Percentiles rank a stretch among this genome's conserved stretches.
Conservation (phyloP, 345 rosid species). For the Pugionium dolabratum region DNA sequence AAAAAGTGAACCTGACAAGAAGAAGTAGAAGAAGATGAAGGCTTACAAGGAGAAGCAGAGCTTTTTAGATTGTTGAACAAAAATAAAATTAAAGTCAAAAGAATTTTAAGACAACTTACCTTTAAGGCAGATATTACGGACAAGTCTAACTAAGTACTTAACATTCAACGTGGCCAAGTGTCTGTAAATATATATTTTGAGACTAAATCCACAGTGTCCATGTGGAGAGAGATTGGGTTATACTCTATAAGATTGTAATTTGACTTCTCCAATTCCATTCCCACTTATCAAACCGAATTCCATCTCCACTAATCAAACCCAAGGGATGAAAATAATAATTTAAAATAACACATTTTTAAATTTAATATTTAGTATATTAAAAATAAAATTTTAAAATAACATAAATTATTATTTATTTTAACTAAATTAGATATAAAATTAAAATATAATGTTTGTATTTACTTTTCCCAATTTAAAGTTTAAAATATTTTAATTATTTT, state of each 20-base stretch:
- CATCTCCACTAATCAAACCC: too few relatives aligned
- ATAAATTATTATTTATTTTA: too few relatives aligned
- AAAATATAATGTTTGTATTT: too few relatives aligned
- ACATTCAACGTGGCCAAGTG: conserved; percentile 40
- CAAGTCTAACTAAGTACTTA: conserved; percentile 32
- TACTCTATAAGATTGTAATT: not conserved
- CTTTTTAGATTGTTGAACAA: conserved; percentile 26
- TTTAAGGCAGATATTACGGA: conserved; percentile 36
- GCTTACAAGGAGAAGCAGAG: conserved; percentile 6
- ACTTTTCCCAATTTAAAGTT: too few relatives aligned
- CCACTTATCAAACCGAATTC: conserved; percentile 31
- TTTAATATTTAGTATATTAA: too few relatives aligned
- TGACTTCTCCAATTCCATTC: conserved; percentile 23
- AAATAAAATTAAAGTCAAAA: conserved; percentile 28
- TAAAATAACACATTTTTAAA: too few relatives aligned
- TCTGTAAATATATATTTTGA: conserved; percentile 24
- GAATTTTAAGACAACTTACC: conserved; percentile 33
- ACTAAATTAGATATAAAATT: too few relatives aligned
- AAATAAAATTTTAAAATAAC: too few relatives aligned
- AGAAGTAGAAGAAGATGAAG: conserved; percentile 7
- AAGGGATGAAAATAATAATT: too few relatives aligned
- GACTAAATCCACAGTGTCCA: conserved; percentile 34
- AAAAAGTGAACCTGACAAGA: conserved; percentile 32
- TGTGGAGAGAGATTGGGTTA: conserved; percentile 26
- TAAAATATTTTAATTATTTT: too few relatives aligned